phyloP scores from a whole-genome alignment of 768 basidiomycete genomes.

The Steccherinum ochraceum region DNA sequence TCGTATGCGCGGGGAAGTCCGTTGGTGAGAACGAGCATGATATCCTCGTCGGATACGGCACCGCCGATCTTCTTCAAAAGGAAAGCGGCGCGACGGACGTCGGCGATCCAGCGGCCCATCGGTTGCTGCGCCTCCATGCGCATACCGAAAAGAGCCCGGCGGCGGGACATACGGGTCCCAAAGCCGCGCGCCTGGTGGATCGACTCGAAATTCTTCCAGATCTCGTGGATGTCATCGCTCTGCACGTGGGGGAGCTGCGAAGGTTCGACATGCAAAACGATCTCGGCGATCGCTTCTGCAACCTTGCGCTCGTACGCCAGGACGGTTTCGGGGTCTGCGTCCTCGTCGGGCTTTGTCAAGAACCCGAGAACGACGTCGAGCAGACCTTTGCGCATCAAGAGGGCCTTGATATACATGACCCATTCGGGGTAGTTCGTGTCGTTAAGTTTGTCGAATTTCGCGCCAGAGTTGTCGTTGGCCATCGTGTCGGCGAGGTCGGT shows the following conservation, averaged over 20 bases:
- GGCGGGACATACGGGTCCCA: slow-evolving; percentile 17
- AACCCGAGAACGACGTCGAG: slow-evolving; percentile 10
- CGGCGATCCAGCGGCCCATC: slow-evolving; percentile 22
- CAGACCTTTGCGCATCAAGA: slow-evolving; percentile 12
- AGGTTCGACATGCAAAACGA: slow-evolving; percentile 19
- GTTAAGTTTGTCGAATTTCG: slow-evolving; percentile 6
- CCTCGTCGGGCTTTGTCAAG: slow-evolving; percentile 2
- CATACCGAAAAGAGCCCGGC: slow-evolving; percentile 16
- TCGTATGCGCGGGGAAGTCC: slow-evolving; percentile 20
- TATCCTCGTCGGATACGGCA: slow-evolving; percentile 19
- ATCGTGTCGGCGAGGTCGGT: neutral
- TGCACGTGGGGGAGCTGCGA: slow-evolving; percentile 19
- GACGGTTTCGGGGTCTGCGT: slow-evolving; percentile 2
- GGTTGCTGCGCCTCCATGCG: slow-evolving; percentile 12
- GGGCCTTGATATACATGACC: slow-evolving; percentile 12
- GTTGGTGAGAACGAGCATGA: slow-evolving; percentile 23
- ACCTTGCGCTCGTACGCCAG: slow-evolving; percentile 6
- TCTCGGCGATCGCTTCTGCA: slow-evolving; percentile 17
- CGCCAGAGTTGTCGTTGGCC: neutral
- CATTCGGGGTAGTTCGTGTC: slow-evolving; percentile 17
- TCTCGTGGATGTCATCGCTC: slow-evolving; percentile 10
- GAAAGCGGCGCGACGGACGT: slow-evolving; percentile 15
- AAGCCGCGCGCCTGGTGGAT: slow-evolving; percentile 26
- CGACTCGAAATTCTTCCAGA: slow-evolving; percentile 19
- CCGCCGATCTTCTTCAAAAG: slow-evolving; percentile 15